These are phyloP conservation scores for Triticum timopheevii DNA, from an alignment of 176 grass and related monocot genomes.

Conservation along the genomic window DNA sequence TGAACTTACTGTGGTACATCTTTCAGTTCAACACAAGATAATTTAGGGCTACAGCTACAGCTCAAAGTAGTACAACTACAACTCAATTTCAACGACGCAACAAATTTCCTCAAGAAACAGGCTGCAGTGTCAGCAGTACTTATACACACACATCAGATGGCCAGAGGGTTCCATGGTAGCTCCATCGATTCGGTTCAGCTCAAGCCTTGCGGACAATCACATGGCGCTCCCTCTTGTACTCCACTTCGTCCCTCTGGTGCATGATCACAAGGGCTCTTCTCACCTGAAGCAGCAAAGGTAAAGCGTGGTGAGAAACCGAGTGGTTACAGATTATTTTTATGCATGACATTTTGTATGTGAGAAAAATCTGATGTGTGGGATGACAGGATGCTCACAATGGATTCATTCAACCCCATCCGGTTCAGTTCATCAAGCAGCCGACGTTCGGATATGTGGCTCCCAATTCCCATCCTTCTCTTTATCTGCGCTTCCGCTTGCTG, in stretches of 20 bases:
- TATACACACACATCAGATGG: slow-evolving; percentile 19
- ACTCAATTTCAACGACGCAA: background rate
- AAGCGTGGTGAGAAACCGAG: background rate
- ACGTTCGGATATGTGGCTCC: slow-evolving; percentile 90
- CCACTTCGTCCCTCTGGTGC: slow-evolving; percentile 97
- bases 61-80: background rate
- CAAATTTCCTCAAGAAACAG: background rate
- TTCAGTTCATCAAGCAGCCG: slow-evolving; percentile 69
- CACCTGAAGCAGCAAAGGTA: slow-evolving; percentile 45
- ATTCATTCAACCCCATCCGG: slow-evolving; percentile 94
- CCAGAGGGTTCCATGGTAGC: background rate
- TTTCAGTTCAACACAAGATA: slow-evolving; percentile 10
- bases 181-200: background rate
- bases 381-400: slow-evolving; percentile 58
- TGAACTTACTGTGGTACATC: background rate
- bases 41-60: slow-evolving; percentile 10
- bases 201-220: slow-evolving; percentile 89
- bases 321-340: background rate
- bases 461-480: slow-evolving; percentile 96
- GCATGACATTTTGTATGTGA: background rate
- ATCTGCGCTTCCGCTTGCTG: slow-evolving; percentile 97
- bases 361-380: background rate
- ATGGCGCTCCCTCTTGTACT: slow-evolving; percentile 90
- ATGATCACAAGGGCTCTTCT: slow-evolving; percentile 96
- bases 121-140: slow-evolving; percentile 6